Percentiles rank a stretch among this genome's conserved stretches.
These are phyloP conservation scores for Pythium plurisporium DNA, from an alignment of 352 stramenopile species.

Conservation along the genomic window DNA sequence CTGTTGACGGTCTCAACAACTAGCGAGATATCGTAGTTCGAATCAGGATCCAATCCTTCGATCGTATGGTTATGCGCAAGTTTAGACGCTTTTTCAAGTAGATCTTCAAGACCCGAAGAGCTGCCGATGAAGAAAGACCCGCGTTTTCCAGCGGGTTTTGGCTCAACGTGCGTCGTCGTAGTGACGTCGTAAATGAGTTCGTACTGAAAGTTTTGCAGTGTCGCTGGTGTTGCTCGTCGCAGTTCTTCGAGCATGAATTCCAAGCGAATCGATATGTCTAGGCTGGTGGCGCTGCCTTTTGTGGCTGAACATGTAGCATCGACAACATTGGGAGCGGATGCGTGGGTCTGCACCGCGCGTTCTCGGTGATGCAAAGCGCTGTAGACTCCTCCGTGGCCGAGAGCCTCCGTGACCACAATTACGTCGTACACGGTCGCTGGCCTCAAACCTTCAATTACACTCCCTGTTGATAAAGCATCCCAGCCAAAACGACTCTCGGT, in stretches of 20 bases:
- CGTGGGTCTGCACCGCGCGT: conserved; percentile 45
- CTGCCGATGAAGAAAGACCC: conserved; percentile 30
- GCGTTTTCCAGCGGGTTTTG: no score
- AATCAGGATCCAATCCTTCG: conserved; percentile 34
- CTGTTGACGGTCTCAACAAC: conserved; percentile 48
- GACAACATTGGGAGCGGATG: conserved; percentile 40
- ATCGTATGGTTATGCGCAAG: conserved; percentile 29
- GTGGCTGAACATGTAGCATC: conserved; percentile 21
- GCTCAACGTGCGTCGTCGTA: no score
- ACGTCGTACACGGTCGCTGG: conserved; percentile 60
- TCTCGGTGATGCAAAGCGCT: conserved; percentile 30
- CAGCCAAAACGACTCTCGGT: conserved; percentile 20
- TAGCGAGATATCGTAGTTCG: conserved; percentile 42
- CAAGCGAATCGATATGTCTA: conserved; percentile 41
- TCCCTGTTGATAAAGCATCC: conserved; percentile 25
- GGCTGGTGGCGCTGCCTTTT: conserved; percentile 36
- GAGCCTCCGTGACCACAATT: conserved; percentile 48
- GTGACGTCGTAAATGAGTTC: conserved; percentile 60
- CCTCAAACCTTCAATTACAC: conserved; percentile 23
- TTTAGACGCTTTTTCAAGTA: conserved; percentile 21
- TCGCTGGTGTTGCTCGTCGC: conserved; percentile 18
- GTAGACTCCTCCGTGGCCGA: conserved; percentile 43
- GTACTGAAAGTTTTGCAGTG: conserved; percentile 40
- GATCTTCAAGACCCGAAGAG: conserved; percentile 31
- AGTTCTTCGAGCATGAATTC: conserved; percentile 41